Evolutionary conservation across 2,329 filamentous ascomycete genomes (phyloP).

Genomic region (Aureobasidium subglaciale): DNA sequence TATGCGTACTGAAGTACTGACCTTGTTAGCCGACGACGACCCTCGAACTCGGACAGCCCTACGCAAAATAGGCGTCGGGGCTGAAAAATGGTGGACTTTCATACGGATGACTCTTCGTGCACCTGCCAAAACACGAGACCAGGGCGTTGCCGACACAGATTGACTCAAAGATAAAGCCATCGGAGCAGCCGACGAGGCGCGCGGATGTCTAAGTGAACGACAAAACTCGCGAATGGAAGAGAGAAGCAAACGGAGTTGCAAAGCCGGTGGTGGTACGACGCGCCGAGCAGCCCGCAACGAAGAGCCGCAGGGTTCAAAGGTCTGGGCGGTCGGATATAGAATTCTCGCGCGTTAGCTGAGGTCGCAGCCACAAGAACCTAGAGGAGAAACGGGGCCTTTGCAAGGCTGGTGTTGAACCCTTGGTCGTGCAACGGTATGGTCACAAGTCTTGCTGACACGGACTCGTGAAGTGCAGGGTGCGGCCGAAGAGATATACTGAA

Average conservation of each 20-base stretch:
- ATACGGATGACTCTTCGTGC: too few species aligned
- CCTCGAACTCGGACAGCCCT: background rate
- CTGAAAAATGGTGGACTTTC: background rate
- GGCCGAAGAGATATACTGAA: background rate
- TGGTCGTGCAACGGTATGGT: background rate
- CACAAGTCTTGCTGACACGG: slow-evolving; percentile 4
- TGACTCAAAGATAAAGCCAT: slow-evolving; percentile 1
- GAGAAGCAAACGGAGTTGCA: background rate
- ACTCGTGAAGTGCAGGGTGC: background rate
- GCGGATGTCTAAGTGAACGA: background rate
- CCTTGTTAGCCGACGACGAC: background rate
- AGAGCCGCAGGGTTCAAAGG: slow-evolving; percentile 1
- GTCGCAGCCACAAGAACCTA: background rate
- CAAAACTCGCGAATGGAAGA: background rate
- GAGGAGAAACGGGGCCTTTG: background rate
- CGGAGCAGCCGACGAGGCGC: background rate
- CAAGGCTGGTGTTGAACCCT: background rate
- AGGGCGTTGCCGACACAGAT: background rate
- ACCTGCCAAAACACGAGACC: background rate
- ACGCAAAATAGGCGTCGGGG: background rate
- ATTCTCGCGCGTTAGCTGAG: slow-evolving; percentile 1
- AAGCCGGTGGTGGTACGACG: background rate
- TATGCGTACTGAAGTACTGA: background rate
- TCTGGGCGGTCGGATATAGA: background rate
- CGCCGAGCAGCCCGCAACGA: background rate